phyloP scores from a whole-genome alignment of 768 basidiomycete species.

The Trametes sanguinea region DNA sequence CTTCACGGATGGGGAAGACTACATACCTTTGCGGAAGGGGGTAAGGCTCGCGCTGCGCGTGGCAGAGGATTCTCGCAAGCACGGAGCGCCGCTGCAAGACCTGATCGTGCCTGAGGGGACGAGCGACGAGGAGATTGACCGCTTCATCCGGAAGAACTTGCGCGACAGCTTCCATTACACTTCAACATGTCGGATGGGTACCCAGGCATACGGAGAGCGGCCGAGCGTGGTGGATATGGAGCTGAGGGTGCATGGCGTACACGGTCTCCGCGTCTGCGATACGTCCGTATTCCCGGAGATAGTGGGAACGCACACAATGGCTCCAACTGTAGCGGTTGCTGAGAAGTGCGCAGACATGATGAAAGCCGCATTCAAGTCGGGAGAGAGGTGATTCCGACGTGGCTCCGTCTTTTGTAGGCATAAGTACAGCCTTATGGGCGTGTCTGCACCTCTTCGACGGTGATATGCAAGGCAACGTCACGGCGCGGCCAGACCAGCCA shows the following conservation, averaged over 20 bases:
- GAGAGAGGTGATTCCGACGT: neutral
- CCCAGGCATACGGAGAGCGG: slow-evolving; percentile 4
- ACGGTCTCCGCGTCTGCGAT: slow-evolving; percentile 40
- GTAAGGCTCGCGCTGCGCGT: slow-evolving; percentile 27
- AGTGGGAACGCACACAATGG: slow-evolving; percentile 36
- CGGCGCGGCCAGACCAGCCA: too few species aligned
- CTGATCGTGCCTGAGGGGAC: slow-evolving; percentile 13
- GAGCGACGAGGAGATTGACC: slow-evolving; percentile 23
- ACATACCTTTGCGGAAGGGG: slow-evolving; percentile 26
- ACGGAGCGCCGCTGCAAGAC: slow-evolving; percentile 16
- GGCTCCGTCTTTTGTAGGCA: too few species aligned
- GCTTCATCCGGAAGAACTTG: slow-evolving; percentile 13
- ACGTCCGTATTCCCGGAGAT: slow-evolving; percentile 32
- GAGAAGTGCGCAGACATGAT: slow-evolving; percentile 44
- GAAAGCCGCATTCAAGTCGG: neutral
- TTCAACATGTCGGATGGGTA: slow-evolving; percentile 44
- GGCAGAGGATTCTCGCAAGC: slow-evolving; percentile 3
- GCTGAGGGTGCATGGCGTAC: slow-evolving; percentile 45
- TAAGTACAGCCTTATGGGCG: too few species aligned
- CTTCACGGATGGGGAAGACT: slow-evolving; percentile 31
- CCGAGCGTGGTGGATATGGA: slow-evolving; percentile 47
- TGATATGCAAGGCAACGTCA: too few species aligned
- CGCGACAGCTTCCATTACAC: slow-evolving; percentile 28
- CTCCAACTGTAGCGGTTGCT: slow-evolving; percentile 37
- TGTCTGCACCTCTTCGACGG: too few species aligned